Evolutionary conservation across 2,329 filamentous ascomycete genomes (phyloP).

Genomic region (Fusarium oxysporum): DNA sequence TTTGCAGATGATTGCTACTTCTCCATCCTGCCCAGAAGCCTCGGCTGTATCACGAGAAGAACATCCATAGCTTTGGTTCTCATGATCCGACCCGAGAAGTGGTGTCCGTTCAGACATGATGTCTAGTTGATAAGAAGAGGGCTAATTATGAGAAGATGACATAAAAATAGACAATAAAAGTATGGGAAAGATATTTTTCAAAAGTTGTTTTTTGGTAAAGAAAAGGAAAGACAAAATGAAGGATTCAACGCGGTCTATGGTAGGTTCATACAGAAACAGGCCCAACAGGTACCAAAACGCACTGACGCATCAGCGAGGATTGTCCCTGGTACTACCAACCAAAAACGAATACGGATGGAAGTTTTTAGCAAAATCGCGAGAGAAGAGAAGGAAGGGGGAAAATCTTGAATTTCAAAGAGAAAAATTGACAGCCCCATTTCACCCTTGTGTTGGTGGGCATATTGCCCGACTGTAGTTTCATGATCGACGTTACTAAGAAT

Average conservation of each 20-base stretch:
- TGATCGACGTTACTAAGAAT: background rate
- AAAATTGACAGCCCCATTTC: background rate
- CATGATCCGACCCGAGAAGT: background rate
- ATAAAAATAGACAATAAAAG: background rate
- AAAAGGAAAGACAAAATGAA: too few species aligned
- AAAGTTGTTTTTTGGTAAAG: background rate
- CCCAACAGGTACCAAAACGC: background rate
- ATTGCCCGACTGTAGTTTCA: too few species aligned
- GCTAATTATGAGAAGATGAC: rapidly evolving
- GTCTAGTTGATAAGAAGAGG: background rate
- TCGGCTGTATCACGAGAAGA: rapidly evolving
- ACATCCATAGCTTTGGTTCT: background rate
- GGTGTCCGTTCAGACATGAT: background rate
- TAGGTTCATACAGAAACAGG: background rate
- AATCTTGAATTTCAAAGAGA: background rate
- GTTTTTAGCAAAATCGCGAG: background rate
- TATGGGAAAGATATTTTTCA: background rate
- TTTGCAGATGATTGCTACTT: background rate
- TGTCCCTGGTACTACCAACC: background rate
- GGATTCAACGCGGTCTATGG: background rate
- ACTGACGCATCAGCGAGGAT: background rate
- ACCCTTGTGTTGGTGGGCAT: background rate
- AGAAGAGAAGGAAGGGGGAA: background rate
- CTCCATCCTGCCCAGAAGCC: background rate
- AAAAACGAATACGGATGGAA: background rate